Base-by-base conservation (phyloP, 768 basidiomycete species). In the Pleurotus ostreatus region DNA sequence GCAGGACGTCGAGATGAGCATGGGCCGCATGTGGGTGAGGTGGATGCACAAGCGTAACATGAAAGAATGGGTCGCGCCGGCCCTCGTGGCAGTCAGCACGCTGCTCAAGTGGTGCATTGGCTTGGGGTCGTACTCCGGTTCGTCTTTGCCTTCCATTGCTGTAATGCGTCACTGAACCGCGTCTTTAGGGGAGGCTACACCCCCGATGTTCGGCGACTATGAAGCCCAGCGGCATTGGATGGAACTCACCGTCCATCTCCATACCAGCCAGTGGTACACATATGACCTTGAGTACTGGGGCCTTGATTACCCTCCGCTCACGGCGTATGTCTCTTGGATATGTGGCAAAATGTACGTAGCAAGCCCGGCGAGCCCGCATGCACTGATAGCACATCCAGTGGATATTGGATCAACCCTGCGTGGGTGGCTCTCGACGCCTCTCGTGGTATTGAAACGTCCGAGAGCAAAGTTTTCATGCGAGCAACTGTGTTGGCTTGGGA, bases 191-290 rank as follows among this genome's bases (percentile, higher is more conserved):
- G 68, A 81, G 60, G 75, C 67, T 26, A 81, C 83, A 2, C 89
- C 93, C 0, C 92, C 92, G 0, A 86, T 94, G 85, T 92, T 80
- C 60, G 94, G 94, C 2, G 94, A 96, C 70, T 96, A 91, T 62
- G 94, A 96, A 68, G 94, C 94, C 0, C 94, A 95, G 65, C 76
- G 94, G 53, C 94, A 95, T 70, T 96, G 94, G 94, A 92, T 96
- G 90, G 94, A 95, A 63, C 67, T 96, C 39, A 92, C 91, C 2
- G 69, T 85, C 22, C 88, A 94, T 65, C 74, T 93, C 0, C 90
- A 94, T 0, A 63, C 83, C 16, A 72, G 71, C 12, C 71, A 87
- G 59, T 98, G 95, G 95, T 98, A 98, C 69, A 84, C 73, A 1
- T 91, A 94, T 68, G 91, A 96, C 64, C 76, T 91, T 26, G 82